Conservation (phyloP, 2,329 filamentous ascomycete species). For the Dactylellina drechsleri region DNA sequence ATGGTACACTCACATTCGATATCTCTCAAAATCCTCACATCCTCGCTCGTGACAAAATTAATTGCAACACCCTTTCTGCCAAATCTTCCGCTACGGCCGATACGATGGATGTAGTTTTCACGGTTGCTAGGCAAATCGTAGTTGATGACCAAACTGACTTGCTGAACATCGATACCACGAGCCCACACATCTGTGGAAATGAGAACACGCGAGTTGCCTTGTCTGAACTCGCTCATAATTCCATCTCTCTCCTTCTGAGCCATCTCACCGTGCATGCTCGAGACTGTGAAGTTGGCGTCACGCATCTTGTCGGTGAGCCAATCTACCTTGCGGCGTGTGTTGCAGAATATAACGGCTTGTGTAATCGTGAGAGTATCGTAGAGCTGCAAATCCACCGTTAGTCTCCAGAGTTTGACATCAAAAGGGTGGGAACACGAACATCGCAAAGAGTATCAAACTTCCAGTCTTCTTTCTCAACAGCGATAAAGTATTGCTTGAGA, state of each 20-base stretch:
- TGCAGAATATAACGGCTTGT: constrained; percentile 99
- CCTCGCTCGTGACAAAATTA: constrained; percentile 98
- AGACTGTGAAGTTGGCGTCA: constrained; percentile 97
- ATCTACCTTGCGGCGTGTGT: constrained; percentile 97
- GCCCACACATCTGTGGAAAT: constrained; percentile 99
- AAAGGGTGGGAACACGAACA: constrained; percentile 54
- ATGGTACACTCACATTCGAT: constrained; percentile 76
- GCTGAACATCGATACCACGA: constrained; percentile 97
- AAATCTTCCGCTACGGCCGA: constrained; percentile 93
- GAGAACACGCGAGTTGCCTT: constrained; percentile 92
- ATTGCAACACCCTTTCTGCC: constrained; percentile 98
- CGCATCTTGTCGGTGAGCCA: constrained; percentile 99
- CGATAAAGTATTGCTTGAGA: constrained; percentile 98
- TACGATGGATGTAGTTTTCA: constrained; percentile 99
- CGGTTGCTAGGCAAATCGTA: constrained; percentile 98
- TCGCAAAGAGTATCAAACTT: constrained; percentile 99
- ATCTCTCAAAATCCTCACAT: constrained; percentile 95
- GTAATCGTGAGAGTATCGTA: constrained; percentile 99
- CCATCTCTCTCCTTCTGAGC: constrained; percentile 96
- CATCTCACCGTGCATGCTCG: constrained; percentile 99
- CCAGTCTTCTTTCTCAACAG: constrained; percentile 99
- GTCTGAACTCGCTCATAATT: constrained; percentile 99
- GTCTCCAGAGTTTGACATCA: neutral
- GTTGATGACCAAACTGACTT: constrained; percentile 98
- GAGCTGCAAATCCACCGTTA: constrained; percentile 63